phyloP scores from a whole-genome alignment of 352 stramenopile species.

The Peronospora destructor region DNA sequence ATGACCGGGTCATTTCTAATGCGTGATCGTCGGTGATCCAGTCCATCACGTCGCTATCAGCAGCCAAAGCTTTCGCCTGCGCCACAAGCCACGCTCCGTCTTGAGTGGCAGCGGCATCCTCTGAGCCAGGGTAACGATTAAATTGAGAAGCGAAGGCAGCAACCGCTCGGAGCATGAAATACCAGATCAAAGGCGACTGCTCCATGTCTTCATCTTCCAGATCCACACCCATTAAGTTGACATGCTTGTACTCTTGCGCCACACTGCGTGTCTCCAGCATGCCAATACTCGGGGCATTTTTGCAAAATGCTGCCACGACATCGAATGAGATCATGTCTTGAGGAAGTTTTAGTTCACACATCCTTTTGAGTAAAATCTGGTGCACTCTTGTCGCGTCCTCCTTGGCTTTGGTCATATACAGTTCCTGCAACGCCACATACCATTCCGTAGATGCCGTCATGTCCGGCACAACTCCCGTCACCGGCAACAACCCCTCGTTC shows the following conservation, averaged over 20 bases:
- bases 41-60: conserved; percentile 26
- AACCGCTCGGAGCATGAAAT: conserved; percentile 88
- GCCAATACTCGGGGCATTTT: conserved; percentile 87
- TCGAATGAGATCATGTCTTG: conserved; percentile 45
- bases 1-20: conserved; percentile 89
- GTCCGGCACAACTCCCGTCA: conserved; percentile 93
- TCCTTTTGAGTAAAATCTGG: conserved; percentile 28
- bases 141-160: conserved; percentile 41
- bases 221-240: conserved; percentile 59
- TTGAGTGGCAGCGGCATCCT: conserved; percentile 42
- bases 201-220: conserved; percentile 70
- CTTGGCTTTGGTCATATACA: conserved; percentile 90
- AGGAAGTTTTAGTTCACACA: conserved; percentile 25
- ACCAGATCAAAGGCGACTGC: conserved; percentile 94
- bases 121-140: conserved; percentile 76
- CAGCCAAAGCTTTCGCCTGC: conserved; percentile 38
- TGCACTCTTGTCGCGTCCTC: conserved; percentile 47
- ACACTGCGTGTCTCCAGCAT: conserved; percentile 78
- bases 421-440: conserved; percentile 91
- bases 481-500: conserved; percentile 59
- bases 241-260: conserved; percentile 69
- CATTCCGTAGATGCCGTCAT: conserved; percentile 94
- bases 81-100: conserved; percentile 60
- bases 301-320: conserved; percentile 87
- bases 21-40: conserved; percentile 75